These are phyloP conservation scores for Sporodiniella umbellata DNA, from an alignment of 371 early-diverging fungal species.

Conservation along the genomic window DNA sequence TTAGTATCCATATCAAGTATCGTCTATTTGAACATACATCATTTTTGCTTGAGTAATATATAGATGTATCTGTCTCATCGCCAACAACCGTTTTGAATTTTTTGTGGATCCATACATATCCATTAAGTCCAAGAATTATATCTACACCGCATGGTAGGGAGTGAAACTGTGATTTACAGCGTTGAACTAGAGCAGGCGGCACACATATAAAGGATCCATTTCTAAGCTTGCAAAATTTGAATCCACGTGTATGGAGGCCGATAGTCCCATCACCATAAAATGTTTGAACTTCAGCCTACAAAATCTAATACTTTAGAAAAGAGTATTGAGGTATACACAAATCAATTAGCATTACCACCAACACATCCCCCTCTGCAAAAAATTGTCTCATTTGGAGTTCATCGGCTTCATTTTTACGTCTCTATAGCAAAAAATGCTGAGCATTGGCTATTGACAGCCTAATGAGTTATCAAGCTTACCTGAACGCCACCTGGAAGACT, in stretches of 20 bases:
- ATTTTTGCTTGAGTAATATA: conserved; percentile 77
- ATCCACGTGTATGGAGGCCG: conserved; percentile 92
- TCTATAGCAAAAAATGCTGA: conserved; percentile 28
- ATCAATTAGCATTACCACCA: conserved; percentile 63
- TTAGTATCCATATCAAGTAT: background rate
- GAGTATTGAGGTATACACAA: background rate
- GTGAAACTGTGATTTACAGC: conserved; percentile 92
- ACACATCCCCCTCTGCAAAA: conserved; percentile 93
- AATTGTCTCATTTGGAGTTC: conserved; percentile 98
- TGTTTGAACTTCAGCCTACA: conserved; percentile 92
- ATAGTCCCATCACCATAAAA: conserved; percentile 87
- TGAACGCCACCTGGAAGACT: conserved; percentile 97
- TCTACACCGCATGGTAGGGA: conserved; percentile 85
- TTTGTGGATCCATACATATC: conserved; percentile 94
- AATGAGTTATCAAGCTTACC: conserved; percentile 32
- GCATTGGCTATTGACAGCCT: background rate
- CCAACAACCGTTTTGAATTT: conserved; percentile 52
- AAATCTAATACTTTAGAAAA: background rate
- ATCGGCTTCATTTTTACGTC: conserved; percentile 97
- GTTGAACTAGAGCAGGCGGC: conserved; percentile 82
- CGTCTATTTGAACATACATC: conserved; percentile 50
- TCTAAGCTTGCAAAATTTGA: conserved; percentile 96
- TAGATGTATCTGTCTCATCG: conserved; percentile 66
- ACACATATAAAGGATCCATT: conserved; percentile 89
- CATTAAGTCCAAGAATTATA: conserved; percentile 94